Evolutionary conservation across 495 filamentous ascomycete species (phyloP), one percentile per base, ranked within the genome.

Genomic region (Neurospora sp.): DNA sequence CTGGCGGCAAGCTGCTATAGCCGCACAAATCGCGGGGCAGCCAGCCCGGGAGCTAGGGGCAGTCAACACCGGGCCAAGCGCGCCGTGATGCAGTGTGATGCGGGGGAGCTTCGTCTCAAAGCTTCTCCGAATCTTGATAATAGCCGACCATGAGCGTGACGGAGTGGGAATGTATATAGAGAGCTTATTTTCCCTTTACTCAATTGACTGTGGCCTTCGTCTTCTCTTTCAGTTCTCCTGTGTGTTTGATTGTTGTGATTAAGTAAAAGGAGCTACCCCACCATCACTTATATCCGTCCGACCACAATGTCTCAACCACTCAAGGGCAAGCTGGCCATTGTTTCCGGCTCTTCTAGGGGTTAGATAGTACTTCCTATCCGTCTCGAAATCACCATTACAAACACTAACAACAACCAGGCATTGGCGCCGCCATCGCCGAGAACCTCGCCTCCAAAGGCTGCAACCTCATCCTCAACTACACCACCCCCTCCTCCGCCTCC

Each of bases 271-370:
- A 31, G 48, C 10, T 59, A 59, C 48, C 27, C 53, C 53, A 65
- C 31, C 12, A 18, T 65, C 53, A 65, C 53, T 61, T 61, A 35
- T 39, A 22, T 14, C 16, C 35, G 45, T 22, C 10, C 4, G 65
- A 40, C 6, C 22, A 76, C 45, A 10, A 79, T 82, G 81, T 69
- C 81, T 31, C 79, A 78, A 20, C 76, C 85, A 18, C 82, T 88
- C 16, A 87, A 92, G 78, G 90, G 90, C 41, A 93, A 93, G 81
- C 84, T 93, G 31, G 92, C 87, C 59, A 91, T 94, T 76, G 84
- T 94, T 70, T 93, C 92, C n/a, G 92, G 92, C 44, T 90, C 87
- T 69, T 93, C 91, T 72, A 84, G 91, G 81, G 91, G 92, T 92
- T 80, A 45, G 22, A 22, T 22, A 27, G 81, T 78, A 37, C 22